Evolutionary conservation across 2,329 filamentous ascomycete species (phyloP).

Genomic region (Thelonectria discophora): DNA sequence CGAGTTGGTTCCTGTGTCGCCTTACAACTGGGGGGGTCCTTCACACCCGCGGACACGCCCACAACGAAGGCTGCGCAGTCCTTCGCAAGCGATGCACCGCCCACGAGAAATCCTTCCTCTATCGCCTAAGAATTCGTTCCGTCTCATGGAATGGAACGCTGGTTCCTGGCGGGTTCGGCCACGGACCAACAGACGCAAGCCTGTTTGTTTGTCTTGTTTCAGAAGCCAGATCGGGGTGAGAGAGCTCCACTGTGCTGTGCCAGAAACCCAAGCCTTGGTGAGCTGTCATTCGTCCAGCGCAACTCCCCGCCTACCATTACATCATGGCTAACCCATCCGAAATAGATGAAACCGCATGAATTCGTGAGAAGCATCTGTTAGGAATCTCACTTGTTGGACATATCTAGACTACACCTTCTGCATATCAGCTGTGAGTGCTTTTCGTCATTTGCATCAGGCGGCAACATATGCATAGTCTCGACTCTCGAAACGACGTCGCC

Average conservation of each 20-base stretch:
- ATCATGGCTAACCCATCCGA: neutral
- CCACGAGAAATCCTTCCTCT: neutral
- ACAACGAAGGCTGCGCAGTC: neutral
- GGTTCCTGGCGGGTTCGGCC: neutral
- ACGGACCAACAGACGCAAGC: neutral
- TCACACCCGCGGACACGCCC: neutral
- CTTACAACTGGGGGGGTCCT: neutral
- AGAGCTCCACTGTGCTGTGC: neutral
- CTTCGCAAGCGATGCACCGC: neutral
- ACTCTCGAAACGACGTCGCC: neutral
- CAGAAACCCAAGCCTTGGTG: neutral
- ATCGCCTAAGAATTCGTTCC: neutral
- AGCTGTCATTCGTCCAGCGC: neutral
- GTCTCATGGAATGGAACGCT: neutral
- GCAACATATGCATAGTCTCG: neutral
- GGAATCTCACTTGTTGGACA: neutral
- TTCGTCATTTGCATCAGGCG: neutral
- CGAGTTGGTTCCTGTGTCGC: neutral
- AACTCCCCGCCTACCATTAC: neutral
- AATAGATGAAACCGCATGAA: neutral
- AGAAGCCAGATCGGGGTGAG: neutral
- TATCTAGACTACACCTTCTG: neutral
- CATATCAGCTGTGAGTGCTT: neutral
- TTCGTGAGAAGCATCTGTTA: neutral
- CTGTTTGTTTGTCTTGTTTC: neutral